phyloP scores from a whole-genome alignment of 495 filamentous ascomycete species.

The Cairneyella variabilis region DNA sequence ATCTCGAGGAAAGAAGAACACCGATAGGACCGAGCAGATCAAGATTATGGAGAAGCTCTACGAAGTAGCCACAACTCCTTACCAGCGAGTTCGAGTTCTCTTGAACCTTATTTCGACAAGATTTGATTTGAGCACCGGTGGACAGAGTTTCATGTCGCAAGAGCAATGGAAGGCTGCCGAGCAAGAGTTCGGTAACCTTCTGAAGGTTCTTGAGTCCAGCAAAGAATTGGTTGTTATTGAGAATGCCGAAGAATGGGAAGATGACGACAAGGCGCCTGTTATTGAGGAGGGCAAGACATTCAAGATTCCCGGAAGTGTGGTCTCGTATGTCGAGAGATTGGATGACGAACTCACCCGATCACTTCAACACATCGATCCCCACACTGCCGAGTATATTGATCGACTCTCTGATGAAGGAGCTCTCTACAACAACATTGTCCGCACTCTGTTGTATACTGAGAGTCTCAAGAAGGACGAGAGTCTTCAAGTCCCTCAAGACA shows the following conservation, averaged over 20 bases:
- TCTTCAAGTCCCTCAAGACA: constrained; percentile 74
- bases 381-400: constrained; percentile 98
- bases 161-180: constrained; percentile 98
- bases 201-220: constrained; percentile 75
- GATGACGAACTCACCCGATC: constrained; percentile 97
- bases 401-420: constrained; percentile 84
- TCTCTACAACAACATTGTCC: constrained; percentile 89
- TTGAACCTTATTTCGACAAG: constrained; percentile 88
- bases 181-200: constrained; percentile 71
- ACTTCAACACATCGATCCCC: constrained; percentile 93
- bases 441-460: constrained; percentile 83
- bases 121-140: constrained; percentile 85
- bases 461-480: constrained; percentile 64
- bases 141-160: constrained; percentile 80
- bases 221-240: constrained; percentile 79
- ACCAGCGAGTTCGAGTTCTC: constrained; percentile 92
- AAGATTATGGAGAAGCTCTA: constrained; percentile 93
- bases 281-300: constrained; percentile 65
- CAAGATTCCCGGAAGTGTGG: constrained; percentile 87
- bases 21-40: constrained; percentile 91
- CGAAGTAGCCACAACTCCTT: constrained; percentile 82
- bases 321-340: constrained; percentile 90
- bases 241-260: constrained; percentile 96
- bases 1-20: constrained; percentile 97
- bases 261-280: constrained; percentile 87